phyloP scores from a whole-genome alignment of 2,329 filamentous ascomycete genomes.

The Trichophyton schoenleinii region DNA sequence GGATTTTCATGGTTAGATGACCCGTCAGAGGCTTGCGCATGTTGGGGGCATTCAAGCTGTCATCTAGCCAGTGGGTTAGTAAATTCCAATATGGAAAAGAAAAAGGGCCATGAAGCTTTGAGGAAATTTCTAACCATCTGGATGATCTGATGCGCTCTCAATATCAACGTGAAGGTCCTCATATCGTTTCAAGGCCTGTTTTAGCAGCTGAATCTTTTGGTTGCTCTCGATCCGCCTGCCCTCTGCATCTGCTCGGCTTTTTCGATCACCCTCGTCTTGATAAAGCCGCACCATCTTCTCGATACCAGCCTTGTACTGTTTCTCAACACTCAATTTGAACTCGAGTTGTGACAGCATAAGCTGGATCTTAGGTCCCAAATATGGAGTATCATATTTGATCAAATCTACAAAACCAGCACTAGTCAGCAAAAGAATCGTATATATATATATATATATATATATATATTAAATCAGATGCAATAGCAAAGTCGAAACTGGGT shows the following conservation, averaged over 20 bases:
- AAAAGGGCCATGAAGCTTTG: constrained; percentile 2
- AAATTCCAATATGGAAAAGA: not conserved
- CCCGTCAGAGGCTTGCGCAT: constrained; percentile 92
- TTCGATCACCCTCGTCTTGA: constrained; percentile 91
- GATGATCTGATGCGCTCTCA: constrained; percentile 57
- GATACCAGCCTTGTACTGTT: constrained; percentile 96
- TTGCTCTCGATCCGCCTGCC: constrained; percentile 85
- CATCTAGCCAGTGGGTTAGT: constrained; percentile 46
- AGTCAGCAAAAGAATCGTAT: constrained; percentile 4
- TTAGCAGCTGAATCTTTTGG: constrained; percentile 91
- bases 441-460: not conserved
- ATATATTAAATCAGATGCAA: no score
- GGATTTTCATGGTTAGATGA: constrained; percentile 71
- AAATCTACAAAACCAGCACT: constrained; percentile 51
- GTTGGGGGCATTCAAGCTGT: constrained; percentile 91
- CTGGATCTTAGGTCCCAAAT: constrained; percentile 92
- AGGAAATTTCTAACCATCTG: constrained; percentile 53
- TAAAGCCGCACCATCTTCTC: constrained; percentile 99
- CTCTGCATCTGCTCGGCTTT: constrained; percentile 87
- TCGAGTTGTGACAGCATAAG: constrained; percentile 97
- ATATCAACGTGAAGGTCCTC: constrained; percentile 94
- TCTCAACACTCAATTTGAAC: constrained; percentile 97
- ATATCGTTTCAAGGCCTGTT: constrained; percentile 91
- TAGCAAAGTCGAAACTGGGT: no score
- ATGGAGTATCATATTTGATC: constrained; percentile 95